Percentiles rank a stretch among this genome's conserved stretches.
These are phyloP conservation scores for Parmelia sp. DNA, from an alignment of 495 filamentous ascomycete genomes.

Conservation along the genomic window DNA sequence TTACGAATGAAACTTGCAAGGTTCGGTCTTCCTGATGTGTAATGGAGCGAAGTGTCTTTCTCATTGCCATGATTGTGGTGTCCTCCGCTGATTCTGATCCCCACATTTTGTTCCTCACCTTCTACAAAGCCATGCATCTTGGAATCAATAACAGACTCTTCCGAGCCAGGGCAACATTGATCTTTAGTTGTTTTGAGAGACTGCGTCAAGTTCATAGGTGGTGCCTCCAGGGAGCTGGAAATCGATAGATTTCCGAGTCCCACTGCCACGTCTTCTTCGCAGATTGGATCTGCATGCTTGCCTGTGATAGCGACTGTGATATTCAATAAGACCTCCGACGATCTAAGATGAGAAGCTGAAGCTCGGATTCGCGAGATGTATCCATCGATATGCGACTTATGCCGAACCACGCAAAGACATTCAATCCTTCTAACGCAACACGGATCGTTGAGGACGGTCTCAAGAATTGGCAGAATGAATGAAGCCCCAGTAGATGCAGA, in stretches of 20 bases:
- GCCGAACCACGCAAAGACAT: conserved; percentile 5
- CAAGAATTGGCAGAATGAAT: conserved; percentile 50
- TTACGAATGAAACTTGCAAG: conserved; percentile 44
- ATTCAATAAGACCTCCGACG: background rate
- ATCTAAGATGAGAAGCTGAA: conserved; percentile 18
- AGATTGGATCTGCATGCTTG: background rate
- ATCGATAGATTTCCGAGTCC: background rate
- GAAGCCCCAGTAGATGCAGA: conserved; percentile 53
- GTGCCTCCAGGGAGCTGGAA: background rate
- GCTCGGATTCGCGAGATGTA: conserved; percentile 8
- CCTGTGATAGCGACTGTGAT: conserved; percentile 3
- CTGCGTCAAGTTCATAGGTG: background rate
- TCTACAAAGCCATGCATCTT: background rate
- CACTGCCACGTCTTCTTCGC: background rate
- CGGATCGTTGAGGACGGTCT: conserved; percentile 41
- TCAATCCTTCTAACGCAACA: conserved; percentile 12
- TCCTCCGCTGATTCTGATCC: background rate
- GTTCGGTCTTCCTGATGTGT: conserved; percentile 39
- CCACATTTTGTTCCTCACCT: background rate
- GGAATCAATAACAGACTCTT: background rate
- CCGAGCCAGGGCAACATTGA: background rate
- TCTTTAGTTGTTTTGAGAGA: background rate
- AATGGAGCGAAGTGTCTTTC: conserved; percentile 16
- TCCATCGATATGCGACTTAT: conserved; percentile 6
- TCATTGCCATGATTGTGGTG: background rate